Evolutionary conservation across 2,329 filamentous ascomycete genomes (phyloP), one percentile per base, ranked within the genome.

Genomic region (Atkinsonella hypoxylon): DNA sequence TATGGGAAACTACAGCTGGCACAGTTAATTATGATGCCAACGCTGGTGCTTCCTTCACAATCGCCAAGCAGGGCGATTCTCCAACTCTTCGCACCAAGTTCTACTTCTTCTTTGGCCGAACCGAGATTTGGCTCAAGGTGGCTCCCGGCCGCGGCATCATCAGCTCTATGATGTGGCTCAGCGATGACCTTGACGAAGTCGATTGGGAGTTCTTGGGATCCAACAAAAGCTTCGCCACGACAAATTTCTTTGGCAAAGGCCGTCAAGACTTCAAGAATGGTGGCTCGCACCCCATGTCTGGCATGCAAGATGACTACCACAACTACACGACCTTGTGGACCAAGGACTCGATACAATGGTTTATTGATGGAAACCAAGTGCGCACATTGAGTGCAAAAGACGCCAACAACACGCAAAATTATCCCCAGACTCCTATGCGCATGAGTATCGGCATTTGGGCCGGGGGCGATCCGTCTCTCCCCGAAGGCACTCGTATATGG

Each of bases 61-160:
- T 95, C 67, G 70, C 66, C 51, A 75, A 83, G 63, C 76, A 81
- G 56, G 80, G 83, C 55, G 81, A 94, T 59, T 85, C 88, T 0
- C 87, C 89, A 1, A 94, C 88, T 1, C 78, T 95, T 54, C 78
- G 82, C 56, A 82, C 85, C 45, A 81, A 82, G 59, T 91, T 89
- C 65, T 93, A 89, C 70, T 85, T 95, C 67, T 89, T 94, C 73
- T 91, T 85, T 57, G 89, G 89, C 49, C 80, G 82, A 53, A 82
- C 88, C 51, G 87, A 93, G 67, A 76, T 91, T 52, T 75, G 79
- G 57, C 78, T 94, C 72, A 87, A 88, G 70, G 85, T 86, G 4
- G 82, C 89, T 0, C 70, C 73, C 1, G 89, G 89, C 17, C 71
- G 70, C 8, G 89, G 89, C 48, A 83, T 95, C 55, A 79, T 95